phyloP scores from a whole-genome alignment of 176 grass and related monocot species.

The Melocanna baccifera region DNA sequence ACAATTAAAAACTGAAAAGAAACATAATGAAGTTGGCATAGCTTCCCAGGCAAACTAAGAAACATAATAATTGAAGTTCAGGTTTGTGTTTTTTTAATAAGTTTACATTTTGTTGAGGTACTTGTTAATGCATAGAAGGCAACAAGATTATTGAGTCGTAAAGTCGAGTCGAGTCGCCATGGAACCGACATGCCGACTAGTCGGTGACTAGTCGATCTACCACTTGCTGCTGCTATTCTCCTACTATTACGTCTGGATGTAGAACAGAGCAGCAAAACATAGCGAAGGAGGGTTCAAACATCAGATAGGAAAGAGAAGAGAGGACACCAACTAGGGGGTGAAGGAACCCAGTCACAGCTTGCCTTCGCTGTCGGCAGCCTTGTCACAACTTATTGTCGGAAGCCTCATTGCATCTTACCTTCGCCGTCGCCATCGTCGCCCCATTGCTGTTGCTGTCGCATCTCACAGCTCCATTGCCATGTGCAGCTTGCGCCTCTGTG shows the following conservation, averaged over 20 bases:
- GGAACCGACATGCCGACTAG: not conserved
- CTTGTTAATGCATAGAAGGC: not conserved
- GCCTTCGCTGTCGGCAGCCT: not conserved
- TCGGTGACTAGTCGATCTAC: not conserved
- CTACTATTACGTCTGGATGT: not conserved
- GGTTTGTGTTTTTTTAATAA: not conserved
- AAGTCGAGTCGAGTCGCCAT: not conserved
- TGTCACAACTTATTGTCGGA: not conserved
- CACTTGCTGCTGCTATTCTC: not conserved
- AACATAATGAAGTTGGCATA: not conserved
- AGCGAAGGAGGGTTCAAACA: not conserved
- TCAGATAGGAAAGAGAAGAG: not conserved
- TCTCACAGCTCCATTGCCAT: not conserved
- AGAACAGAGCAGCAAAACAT: not conserved
- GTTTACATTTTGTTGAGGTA: not conserved
- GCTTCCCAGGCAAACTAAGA: slow-evolving; percentile 13
- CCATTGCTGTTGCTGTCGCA: not conserved
- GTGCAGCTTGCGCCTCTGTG: not conserved
- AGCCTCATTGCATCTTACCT: not conserved
- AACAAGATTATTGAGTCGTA: not conserved
- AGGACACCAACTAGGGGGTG: not conserved
- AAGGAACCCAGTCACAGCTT: not conserved
- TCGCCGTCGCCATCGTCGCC: accelerated
- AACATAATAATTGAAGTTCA: not conserved
- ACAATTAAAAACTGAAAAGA: not conserved